Base-by-base conservation (phyloP, 2,329 filamentous ascomycete genomes). In the Monosporascus cannonballus region DNA sequence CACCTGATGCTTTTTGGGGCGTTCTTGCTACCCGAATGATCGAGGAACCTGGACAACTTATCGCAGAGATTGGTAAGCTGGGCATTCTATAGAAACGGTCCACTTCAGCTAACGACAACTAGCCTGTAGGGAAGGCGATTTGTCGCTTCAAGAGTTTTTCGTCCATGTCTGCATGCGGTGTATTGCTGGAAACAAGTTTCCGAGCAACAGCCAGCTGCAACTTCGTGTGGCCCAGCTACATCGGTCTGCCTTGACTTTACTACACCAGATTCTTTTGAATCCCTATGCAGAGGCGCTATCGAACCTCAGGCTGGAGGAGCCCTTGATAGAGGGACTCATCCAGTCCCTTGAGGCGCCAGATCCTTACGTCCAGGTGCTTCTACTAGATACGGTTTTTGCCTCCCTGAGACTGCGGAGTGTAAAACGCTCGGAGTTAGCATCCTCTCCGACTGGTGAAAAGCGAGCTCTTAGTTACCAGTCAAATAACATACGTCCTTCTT, bases 361-460 rank as follows among this genome's bases (percentile, higher is more conserved):
- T 59, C 79, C 85, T 30, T 85, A 85, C 50, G 79, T 93, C 1
- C 91, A 96, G 63, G 84, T 87, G 15, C 77, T 90, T 0, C 72
- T 96, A 9, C 79, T 96, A 24, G 88, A 92, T 62, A 84, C 89
- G n/a, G 80, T 92, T 3, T 83, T 88, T 61, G 84, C 85, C 47
- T 78, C 87, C 3, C 76, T 96, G 9, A 90, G 85, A 63, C 77
- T 94, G 42, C 75, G 79, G 42, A 77, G 82, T 48, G 58, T 69
- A 3, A 60, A 69, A 2, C 63, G 68, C 0, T 59, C 65, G 3
- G 76, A 78, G 30, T 59, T 65, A 9, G 74, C 76, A 4, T 57
- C 64, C 4, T 76, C 77, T 0, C 74, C 78, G 2, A 69, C 64
- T 1, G 71, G 69, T 6, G 79, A 83, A 57, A 80, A 77, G 59